Base-by-base conservation (phyloP, 805 yeast genomes). In the Candida maesae region DNA sequence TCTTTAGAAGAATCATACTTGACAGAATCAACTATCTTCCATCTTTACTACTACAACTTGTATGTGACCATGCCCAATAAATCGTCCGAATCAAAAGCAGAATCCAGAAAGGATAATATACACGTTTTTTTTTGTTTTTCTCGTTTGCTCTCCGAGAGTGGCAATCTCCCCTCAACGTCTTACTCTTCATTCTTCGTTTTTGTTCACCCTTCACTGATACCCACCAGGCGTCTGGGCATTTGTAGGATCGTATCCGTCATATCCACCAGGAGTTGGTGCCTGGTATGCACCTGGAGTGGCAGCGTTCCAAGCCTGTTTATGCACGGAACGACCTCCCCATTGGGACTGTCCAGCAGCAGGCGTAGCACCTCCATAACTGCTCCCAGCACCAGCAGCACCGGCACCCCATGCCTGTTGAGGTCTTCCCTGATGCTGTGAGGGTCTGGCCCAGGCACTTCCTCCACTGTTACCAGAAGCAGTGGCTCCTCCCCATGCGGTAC, bases 401-500 rank as follows among this genome's bases (percentile, higher is more conserved):
- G 31, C 6, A 7, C 18, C 15, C 31, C 31, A 30, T 6, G 9
- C 18, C 23, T 30, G 33, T 14, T 10, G n/a, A 4, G 33, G 18
- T 5, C 23, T 23, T 4, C 31, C 31, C 5, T 13, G 9, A 7
- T 28, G 31, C 18, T 14, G 11, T n/a, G 31, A 17, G 15, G 31
- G 15, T 14, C 31, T 14, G 9, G 19, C 31, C 31, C 31, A 28
- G 6, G 31, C 17, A 16, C 31, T 28, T n/a, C n/a, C n/a, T 26
- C 29, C 29, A 26, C 24, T 21, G 24, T 7, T 6, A 14, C 29
- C 29, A 15, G 17, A 5, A 16, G 38, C 25, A 16, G 39, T 36
- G 14, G 26, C 17, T 14, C 45, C 45, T 13, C 45, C 42, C 39
- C 41, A 44, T 10, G 44, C 44, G 33, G 42, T 35, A 6, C 26